phyloP scores from a whole-genome alignment of 2,329 filamentous ascomycete genomes.

The Apiospora kogelbergensis region DNA sequence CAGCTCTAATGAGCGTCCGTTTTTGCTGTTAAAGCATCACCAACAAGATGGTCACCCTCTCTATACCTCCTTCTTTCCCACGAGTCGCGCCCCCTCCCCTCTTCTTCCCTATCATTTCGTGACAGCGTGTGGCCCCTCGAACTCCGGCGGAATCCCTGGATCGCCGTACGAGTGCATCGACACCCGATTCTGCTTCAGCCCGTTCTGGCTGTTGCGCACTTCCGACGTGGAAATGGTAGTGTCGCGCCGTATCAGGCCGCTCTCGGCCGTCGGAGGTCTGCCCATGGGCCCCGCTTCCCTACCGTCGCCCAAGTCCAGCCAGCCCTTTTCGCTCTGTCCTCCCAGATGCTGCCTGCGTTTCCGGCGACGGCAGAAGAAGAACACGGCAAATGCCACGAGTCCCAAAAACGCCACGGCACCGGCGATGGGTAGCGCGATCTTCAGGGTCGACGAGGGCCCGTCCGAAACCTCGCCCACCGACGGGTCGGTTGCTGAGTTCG shows the following conservation, averaged over 20 bases:
- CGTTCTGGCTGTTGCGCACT: neutral
- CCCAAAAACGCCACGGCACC: neutral
- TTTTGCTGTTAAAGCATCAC: neutral
- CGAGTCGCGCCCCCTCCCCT: too few species aligned
- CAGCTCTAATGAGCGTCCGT: neutral
- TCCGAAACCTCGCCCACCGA: neutral
- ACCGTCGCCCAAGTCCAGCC: neutral
- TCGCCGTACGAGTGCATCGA: conserved; percentile 11
- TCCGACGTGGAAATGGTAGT: neutral
- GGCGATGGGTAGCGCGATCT: neutral
- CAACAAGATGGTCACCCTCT: too few species aligned
- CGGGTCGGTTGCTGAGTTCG: neutral
- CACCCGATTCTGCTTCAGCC: neutral
- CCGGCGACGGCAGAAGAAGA: neutral
- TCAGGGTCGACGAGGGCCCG: neutral
- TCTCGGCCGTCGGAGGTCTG: neutral
- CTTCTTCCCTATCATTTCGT: neutral
- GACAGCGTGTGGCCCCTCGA: conserved; percentile 48
- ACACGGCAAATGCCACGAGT: neutral
- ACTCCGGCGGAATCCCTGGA: conserved; percentile 54
- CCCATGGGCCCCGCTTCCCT: neutral
- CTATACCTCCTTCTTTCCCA: neutral
- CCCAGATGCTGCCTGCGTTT: neutral
- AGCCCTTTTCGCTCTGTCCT: neutral
- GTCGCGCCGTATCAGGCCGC: neutral